phyloP scores from a whole-genome alignment of 2,329 filamentous ascomycete genomes.

The Leptographium flavum region DNA sequence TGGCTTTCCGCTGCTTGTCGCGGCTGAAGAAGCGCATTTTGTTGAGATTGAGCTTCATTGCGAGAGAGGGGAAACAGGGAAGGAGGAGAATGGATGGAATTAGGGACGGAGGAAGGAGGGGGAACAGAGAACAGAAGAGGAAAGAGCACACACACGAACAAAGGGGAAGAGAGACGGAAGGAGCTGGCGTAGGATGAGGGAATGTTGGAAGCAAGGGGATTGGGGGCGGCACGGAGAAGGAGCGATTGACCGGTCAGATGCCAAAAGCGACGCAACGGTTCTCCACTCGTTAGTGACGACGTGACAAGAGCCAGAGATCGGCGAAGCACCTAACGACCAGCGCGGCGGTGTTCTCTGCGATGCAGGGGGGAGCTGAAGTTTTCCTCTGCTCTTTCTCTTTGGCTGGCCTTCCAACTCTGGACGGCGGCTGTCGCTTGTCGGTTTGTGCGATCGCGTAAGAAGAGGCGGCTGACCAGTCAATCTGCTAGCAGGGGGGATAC shows the following conservation, averaged over 20 bases:
- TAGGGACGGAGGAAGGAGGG: not conserved
- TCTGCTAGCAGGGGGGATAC: too few relatives aligned
- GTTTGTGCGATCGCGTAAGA: too few relatives aligned
- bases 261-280: too few relatives aligned
- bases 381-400: too few relatives aligned
- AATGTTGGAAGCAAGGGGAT: not conserved
- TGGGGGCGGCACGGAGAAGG: not conserved
- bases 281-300: too few relatives aligned
- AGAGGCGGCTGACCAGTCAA: too few relatives aligned
- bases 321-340: too few relatives aligned
- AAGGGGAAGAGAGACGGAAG: not conserved
- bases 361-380: too few relatives aligned
- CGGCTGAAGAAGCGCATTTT: slow-evolving; percentile 21
- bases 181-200: not conserved
- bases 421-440: too few relatives aligned
- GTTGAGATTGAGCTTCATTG: slow-evolving; percentile 6
- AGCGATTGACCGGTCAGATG: not conserved
- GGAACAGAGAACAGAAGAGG: not conserved
- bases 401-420: too few relatives aligned
- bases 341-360: too few relatives aligned
- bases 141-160: not conserved
- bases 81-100: not conserved
- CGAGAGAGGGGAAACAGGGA: not conserved
- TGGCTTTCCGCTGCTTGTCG: slow-evolving; percentile 18
- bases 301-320: too few relatives aligned